phyloP scores from a whole-genome alignment of 139 green algal species.

The Spirogloea muscicola region DNA sequence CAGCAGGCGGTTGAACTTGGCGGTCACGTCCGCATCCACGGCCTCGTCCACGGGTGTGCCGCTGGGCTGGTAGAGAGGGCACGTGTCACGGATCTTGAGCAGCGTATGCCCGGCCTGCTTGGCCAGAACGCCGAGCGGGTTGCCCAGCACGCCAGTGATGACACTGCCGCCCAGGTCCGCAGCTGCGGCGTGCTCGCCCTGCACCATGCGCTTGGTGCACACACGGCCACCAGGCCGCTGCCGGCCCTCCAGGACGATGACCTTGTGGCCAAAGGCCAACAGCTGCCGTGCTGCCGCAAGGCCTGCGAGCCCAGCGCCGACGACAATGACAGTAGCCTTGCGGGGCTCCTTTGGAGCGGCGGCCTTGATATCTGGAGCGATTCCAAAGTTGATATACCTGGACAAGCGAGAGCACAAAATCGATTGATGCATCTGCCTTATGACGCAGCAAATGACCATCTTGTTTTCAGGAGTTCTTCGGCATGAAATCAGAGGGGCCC shows the following conservation, averaged over 20 bases:
- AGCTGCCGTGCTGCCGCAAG: constrained; percentile 83
- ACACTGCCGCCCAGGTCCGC: constrained; percentile 88
- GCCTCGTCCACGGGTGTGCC: constrained; percentile 33
- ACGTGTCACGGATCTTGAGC: constrained; percentile 64
- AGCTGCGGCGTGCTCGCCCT: constrained; percentile 25
- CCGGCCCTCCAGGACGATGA: constrained; percentile 79
- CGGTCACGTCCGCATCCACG: constrained; percentile 53
- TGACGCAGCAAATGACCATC: no score
- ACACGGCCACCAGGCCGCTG: constrained; percentile 76
- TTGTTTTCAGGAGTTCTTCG: no score
- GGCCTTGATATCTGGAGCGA: constrained; percentile 16
- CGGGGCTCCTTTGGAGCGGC: background rate
- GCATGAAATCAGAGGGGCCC: no score
- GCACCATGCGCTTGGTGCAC: constrained; percentile 57
- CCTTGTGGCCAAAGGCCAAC: constrained; percentile 68
- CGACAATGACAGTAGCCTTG: constrained; percentile 68
- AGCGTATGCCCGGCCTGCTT: constrained; percentile 67
- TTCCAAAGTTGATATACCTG: constrained; percentile 47
- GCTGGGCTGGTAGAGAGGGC: constrained; percentile 47
- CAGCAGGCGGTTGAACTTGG: constrained; percentile 72
- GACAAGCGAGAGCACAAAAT: no score
- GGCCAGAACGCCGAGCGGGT: constrained; percentile 61
- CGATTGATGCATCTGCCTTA: no score
- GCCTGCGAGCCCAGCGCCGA: constrained; percentile 85
- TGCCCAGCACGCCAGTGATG: constrained; percentile 88